phyloP scores from a whole-genome alignment of 2,329 filamentous ascomycete genomes.

The Exutisphaerella laricina region DNA sequence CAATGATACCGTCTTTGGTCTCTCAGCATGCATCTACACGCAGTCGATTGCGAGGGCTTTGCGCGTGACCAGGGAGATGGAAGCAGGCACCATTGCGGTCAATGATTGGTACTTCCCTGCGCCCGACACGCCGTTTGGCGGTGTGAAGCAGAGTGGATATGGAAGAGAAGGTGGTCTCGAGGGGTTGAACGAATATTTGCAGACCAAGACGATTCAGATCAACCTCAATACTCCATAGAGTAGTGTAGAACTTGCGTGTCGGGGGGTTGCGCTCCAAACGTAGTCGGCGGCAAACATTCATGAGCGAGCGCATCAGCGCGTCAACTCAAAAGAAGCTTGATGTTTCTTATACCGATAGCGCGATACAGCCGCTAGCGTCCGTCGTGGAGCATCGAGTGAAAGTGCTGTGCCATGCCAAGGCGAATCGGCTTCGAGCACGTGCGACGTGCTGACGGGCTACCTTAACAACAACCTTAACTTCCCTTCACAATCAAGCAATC shows the following conservation, averaged over 20 bases:
- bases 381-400: background rate
- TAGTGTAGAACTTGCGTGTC: no score
- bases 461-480: slow-evolving; percentile 4
- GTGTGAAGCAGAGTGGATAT: slow-evolving; percentile 57
- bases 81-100: slow-evolving; percentile 37
- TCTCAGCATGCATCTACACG: slow-evolving; percentile 35
- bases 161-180: slow-evolving; percentile 57
- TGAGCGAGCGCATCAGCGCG: no score
- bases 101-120: slow-evolving; percentile 29
- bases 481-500: no score
- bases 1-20: slow-evolving; percentile 37
- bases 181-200: slow-evolving; percentile 55
- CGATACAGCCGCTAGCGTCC: slow-evolving; percentile 1
- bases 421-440: background rate
- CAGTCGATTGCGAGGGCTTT: slow-evolving; percentile 35
- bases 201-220: slow-evolving; percentile 24
- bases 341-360: slow-evolving; percentile 4
- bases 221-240: no score
- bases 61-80: slow-evolving; percentile 36
- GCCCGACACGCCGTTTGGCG: slow-evolving; percentile 44
- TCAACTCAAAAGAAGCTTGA: slow-evolving; percentile 8
- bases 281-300: no score
- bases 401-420: background rate
- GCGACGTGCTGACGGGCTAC: slow-evolving; percentile 1
- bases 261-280: no score